phyloP scores from a whole-genome alignment of 192 early-diverging fungal species.

The Backusella parvicylindrica region DNA sequence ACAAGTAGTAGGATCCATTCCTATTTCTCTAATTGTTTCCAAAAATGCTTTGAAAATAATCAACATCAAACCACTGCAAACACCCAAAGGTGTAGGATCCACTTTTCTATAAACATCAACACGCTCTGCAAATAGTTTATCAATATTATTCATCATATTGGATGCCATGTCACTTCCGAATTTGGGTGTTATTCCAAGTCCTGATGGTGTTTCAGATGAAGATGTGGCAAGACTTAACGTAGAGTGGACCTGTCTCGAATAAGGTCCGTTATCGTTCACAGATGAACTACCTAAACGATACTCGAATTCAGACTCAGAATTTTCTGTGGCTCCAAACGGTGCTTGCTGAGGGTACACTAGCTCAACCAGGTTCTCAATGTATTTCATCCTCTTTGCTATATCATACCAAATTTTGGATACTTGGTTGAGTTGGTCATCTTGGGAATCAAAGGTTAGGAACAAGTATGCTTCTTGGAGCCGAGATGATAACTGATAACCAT shows the following conservation, averaged over 20 bases:
- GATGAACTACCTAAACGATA: background rate
- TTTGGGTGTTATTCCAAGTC: slow-evolving; percentile 21
- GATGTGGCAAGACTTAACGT: slow-evolving; percentile 25
- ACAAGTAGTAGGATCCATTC: slow-evolving; percentile 48
- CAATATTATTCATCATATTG: slow-evolving; percentile 56
- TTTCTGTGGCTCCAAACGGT: background rate
- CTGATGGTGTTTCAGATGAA: slow-evolving; percentile 35
- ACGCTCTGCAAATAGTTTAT: slow-evolving; percentile 66
- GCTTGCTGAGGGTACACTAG: slow-evolving; percentile 27
- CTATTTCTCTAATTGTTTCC: slow-evolving; percentile 53
- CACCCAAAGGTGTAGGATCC: slow-evolving; percentile 46
- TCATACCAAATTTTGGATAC: slow-evolving; percentile 35
- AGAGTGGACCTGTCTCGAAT: slow-evolving; percentile 9
- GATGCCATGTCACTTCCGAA: slow-evolving; percentile 34
- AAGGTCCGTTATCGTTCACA: slow-evolving; percentile 1
- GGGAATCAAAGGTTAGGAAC: background rate
- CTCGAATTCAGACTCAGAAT: slow-evolving; percentile 16
- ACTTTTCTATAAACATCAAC: slow-evolving; percentile 60
- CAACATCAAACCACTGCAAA: slow-evolving; percentile 50
- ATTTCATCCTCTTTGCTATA: slow-evolving; percentile 29
- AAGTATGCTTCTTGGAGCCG: slow-evolving; percentile 14
- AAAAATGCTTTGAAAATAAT: slow-evolving; percentile 61
- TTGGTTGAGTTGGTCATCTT: background rate
- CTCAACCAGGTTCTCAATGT: slow-evolving; percentile 37
- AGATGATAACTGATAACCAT: slow-evolving; percentile 6